phyloP scores from a whole-genome alignment of 2,329 filamentous ascomycete species.

The Pseudogymnoascus sp. region DNA sequence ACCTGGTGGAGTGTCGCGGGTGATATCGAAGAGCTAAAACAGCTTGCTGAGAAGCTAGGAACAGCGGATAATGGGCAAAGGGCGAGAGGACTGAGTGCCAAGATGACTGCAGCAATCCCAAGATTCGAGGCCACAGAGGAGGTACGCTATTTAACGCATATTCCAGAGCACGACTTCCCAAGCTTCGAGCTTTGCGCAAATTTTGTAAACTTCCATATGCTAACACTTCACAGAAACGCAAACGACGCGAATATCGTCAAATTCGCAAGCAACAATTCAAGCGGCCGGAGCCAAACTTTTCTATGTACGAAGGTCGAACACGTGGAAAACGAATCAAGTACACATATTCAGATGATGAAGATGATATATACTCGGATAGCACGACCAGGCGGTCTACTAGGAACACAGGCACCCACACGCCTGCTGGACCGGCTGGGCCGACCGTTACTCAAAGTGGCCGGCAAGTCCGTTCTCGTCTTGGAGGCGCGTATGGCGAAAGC shows the following conservation, averaged over 20 bases:
- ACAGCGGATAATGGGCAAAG: conserved; percentile 73
- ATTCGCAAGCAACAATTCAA: conserved; percentile 55
- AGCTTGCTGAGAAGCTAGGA: conserved; percentile 68
- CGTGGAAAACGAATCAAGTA: conserved; percentile 95
- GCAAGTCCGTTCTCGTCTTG: conserved; percentile 62
- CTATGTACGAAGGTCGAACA: conserved; percentile 91
- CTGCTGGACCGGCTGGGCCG: conserved; percentile 57
- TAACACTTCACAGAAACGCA: conserved; percentile 64
- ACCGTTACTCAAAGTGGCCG: conserved; percentile 79
- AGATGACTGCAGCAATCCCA: conserved; percentile 72
- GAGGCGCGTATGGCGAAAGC: conserved; percentile 48
- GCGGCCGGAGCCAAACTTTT: conserved; percentile 45
- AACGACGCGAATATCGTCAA: conserved; percentile 83
- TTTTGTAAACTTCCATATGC: not conserved
- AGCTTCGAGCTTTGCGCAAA: not conserved
- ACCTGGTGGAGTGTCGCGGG: conserved; percentile 94
- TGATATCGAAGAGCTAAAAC: conserved; percentile 76
- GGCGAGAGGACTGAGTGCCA: conserved; percentile 69
- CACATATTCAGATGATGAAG: conserved; percentile 82
- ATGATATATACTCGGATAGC: conserved; percentile 59
- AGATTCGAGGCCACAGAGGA: conserved; percentile 92
- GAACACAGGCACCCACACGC: conserved; percentile 67
- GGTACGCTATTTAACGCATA: conserved; percentile 40
- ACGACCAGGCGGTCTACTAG: conserved; percentile 61
- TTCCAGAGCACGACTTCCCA: not conserved